Conservation (phyloP, 2,329 filamentous ascomycete species). For the Fusarium albidum region DNA sequence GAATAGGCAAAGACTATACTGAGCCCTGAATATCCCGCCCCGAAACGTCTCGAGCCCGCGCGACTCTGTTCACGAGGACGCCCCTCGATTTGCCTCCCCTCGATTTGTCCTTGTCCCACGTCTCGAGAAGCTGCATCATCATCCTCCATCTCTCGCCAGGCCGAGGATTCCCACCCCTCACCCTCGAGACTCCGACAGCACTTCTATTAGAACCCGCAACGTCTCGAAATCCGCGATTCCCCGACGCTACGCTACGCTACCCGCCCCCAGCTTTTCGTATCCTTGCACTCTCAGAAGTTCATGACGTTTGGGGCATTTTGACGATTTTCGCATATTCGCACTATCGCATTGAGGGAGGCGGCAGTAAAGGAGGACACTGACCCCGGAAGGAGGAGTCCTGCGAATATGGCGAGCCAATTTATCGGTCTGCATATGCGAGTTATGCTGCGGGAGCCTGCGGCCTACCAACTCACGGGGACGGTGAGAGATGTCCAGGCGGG, state of each 20-base stretch:
- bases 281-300: conserved; percentile 20
- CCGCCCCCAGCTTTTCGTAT: conserved; percentile 6
- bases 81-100: conserved; percentile 26
- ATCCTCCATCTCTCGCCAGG: conserved; percentile 20
- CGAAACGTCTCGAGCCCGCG: conserved; percentile 1
- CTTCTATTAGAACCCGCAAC: neutral
- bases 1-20: conserved; percentile 1
- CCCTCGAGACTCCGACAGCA: neutral
- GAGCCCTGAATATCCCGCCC: conserved; percentile 3
- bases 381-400: neutral
- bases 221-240: neutral
- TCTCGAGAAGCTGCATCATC: conserved; percentile 15
- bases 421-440: conserved; percentile 80
- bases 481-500: conserved; percentile 74
- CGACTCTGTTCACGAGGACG: conserved; percentile 10
- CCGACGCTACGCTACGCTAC: conserved; percentile 9
- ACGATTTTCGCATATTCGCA: conserved; percentile 22
- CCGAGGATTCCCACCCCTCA: conserved; percentile 12
- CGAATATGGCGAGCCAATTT: conserved; percentile 66
- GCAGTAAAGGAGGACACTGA: neutral
- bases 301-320: conserved; percentile 33
- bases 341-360: conserved; percentile 16
- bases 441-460: conserved; percentile 71
- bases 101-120: conserved; percentile 28
- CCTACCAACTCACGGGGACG: conserved; percentile 71